Evolutionary conservation across 2,329 filamentous ascomycete species (phyloP).

Genomic region (Anthostomella pinea): DNA sequence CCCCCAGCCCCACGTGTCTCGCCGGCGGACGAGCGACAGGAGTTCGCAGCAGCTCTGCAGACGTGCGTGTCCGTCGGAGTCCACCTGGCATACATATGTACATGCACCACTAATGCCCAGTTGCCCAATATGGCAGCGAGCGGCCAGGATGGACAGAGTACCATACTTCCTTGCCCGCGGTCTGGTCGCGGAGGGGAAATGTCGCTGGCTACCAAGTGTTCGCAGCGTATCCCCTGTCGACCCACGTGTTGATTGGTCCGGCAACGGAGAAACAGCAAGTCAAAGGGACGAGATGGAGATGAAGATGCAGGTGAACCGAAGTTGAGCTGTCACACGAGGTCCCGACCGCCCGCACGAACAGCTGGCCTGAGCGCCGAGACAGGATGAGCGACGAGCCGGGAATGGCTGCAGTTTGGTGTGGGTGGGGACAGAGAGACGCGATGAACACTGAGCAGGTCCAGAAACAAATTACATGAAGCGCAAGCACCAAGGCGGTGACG

Average conservation of each 20-base stretch:
- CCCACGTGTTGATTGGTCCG: not conserved
- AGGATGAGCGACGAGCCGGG: constrained; percentile 11
- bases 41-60: constrained; percentile 17
- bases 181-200: too few relatives aligned
- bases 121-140: too few relatives aligned
- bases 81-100: too few relatives aligned
- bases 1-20: constrained; percentile 13
- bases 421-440: constrained; percentile 7
- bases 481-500: too few relatives aligned
- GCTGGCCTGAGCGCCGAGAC: constrained; percentile 32
- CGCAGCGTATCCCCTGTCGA: too few relatives aligned
- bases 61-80: too few relatives aligned
- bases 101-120: too few relatives aligned
- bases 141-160: too few relatives aligned
- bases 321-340: constrained; percentile 27
- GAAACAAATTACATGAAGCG: too few relatives aligned
- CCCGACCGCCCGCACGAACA: constrained; percentile 32
- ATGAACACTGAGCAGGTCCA: constrained; percentile 6
- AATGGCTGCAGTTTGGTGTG: constrained; percentile 1
- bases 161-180: too few relatives aligned
- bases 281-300: not conserved
- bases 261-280: not conserved
- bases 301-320: constrained; percentile 4
- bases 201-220: too few relatives aligned
- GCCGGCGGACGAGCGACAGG: constrained; percentile 17